Evolutionary conservation across 805 yeast species (phyloP).

Genomic region (Kodamaea jinghongensis): DNA sequence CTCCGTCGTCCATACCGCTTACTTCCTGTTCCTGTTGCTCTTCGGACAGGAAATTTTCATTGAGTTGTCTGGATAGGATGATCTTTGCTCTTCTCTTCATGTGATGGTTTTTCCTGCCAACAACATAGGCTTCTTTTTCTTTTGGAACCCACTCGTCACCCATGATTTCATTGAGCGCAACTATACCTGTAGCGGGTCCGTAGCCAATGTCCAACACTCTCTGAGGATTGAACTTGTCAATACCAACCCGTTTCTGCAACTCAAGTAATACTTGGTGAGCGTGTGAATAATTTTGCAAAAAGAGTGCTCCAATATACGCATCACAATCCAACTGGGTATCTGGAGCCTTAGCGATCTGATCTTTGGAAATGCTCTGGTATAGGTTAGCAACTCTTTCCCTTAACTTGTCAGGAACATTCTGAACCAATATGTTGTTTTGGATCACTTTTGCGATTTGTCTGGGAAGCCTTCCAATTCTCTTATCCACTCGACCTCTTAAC

Average conservation of each 20-base stretch:
- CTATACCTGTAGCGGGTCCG: slow-evolving; percentile 91
- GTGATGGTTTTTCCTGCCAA: slow-evolving; percentile 53
- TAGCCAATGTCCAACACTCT: slow-evolving; percentile 75
- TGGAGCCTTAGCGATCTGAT: slow-evolving; percentile 52
- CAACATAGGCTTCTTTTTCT: slow-evolving; percentile 66
- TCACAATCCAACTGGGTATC: slow-evolving; percentile 56
- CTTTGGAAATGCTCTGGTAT: slow-evolving; percentile 49
- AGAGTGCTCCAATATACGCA: slow-evolving; percentile 75
- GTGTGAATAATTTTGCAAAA: slow-evolving; percentile 78
- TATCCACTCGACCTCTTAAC: slow-evolving; percentile 51
- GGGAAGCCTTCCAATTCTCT: slow-evolving; percentile 56
- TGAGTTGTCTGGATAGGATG: slow-evolving; percentile 64
- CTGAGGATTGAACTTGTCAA: slow-evolving; percentile 55
- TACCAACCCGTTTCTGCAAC: slow-evolving; percentile 52
- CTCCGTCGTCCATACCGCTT: slow-evolving; percentile 12
- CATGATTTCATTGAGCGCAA: slow-evolving; percentile 82
- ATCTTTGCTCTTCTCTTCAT: slow-evolving; percentile 83
- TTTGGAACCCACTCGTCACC: slow-evolving; percentile 60
- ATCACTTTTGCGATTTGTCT: slow-evolving; percentile 54
- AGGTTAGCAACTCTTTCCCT: slow-evolving; percentile 60
- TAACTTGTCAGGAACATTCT: slow-evolving; percentile 61
- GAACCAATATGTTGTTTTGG: slow-evolving; percentile 57
- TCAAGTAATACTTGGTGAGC: slow-evolving; percentile 65
- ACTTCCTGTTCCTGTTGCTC: slow-evolving; percentile 15
- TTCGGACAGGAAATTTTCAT: slow-evolving; percentile 35